phyloP scores from a whole-genome alignment of 148 eudicot genomes.

The Camellia sinensis region DNA sequence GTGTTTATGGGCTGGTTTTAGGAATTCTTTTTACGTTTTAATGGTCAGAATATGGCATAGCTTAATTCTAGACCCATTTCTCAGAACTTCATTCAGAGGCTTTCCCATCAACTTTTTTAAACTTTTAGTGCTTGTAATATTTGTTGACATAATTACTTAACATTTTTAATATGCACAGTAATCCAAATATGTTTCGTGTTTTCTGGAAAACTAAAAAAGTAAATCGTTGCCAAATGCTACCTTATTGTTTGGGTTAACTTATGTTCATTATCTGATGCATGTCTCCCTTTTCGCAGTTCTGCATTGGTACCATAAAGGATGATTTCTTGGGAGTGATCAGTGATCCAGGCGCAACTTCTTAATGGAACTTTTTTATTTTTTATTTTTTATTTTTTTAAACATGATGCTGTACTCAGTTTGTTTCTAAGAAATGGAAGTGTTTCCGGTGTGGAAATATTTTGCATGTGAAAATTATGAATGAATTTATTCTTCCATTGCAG shows the following conservation, averaged over 20 bases:
- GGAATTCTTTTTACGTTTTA: not conserved
- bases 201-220: too few relatives aligned
- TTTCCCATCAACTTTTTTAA: not conserved
- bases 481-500: too few relatives aligned
- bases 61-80: not conserved
- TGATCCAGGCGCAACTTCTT: conserved; percentile 56
- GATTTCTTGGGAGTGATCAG: conserved; percentile 88
- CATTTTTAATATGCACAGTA: too few relatives aligned
- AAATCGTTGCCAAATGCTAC: too few relatives aligned
- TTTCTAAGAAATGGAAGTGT: not conserved
- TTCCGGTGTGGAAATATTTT: not conserved
- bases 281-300: conserved; percentile 51
- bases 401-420: not conserved
- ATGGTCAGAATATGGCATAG: not conserved
- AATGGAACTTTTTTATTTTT: not conserved
- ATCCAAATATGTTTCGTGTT: too few relatives aligned
- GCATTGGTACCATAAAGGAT: conserved; percentile 89
- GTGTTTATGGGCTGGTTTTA: not conserved
- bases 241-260: not conserved
- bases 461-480: too few relatives aligned
- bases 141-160: not conserved
- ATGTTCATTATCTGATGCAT: not conserved
- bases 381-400: not conserved
- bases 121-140: not conserved
- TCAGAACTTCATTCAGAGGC: not conserved